These are phyloP conservation scores for Scheffersomyces coipomensis DNA, from an alignment of 805 yeast species.

Conservation along the genomic window DNA sequence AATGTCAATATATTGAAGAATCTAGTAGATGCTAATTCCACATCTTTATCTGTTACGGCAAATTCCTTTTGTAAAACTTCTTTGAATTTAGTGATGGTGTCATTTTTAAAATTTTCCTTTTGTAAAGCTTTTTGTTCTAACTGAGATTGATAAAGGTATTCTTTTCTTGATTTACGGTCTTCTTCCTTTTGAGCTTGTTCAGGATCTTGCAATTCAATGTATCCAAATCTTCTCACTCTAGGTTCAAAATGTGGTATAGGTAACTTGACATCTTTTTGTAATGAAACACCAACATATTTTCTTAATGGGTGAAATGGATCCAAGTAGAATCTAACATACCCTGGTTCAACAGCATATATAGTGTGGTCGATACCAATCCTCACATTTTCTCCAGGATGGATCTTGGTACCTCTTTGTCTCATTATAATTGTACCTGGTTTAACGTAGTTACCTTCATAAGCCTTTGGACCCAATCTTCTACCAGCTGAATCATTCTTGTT, in stretches of 20 bases:
- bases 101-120: conserved; percentile 20
- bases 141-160: conserved; percentile 54
- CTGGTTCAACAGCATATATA: conserved; percentile 86
- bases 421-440: conserved; percentile 81
- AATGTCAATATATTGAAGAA: conserved; percentile 47
- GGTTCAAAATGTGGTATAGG: conserved; percentile 95
- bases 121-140: conserved; percentile 38
- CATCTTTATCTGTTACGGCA: conserved; percentile 15
- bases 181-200: conserved; percentile 57
- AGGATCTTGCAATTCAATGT: conserved; percentile 49
- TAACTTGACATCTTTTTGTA: conserved; percentile 57
- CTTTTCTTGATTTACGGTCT: conserved; percentile 64
- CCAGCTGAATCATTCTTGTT: conserved; percentile 94
- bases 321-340: conserved; percentile 83
- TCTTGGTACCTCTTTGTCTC: conserved; percentile 93
- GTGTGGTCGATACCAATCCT: conserved; percentile 94
- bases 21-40: conserved; percentile 40
- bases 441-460: conserved; percentile 73
- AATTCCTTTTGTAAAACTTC: conserved; percentile 20
- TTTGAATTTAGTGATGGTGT: conserved; percentile 6
- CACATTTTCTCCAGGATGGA: conserved; percentile 91
- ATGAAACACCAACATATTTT: conserved; percentile 84
- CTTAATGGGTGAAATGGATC: conserved; percentile 97
- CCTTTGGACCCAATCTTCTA: conserved; percentile 89
- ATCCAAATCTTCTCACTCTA: conserved; percentile 80